Percentiles rank a stretch among this genome's conserved stretches.
Conservation (phyloP, 805 yeast genomes). For the Starmerella apis region DNA sequence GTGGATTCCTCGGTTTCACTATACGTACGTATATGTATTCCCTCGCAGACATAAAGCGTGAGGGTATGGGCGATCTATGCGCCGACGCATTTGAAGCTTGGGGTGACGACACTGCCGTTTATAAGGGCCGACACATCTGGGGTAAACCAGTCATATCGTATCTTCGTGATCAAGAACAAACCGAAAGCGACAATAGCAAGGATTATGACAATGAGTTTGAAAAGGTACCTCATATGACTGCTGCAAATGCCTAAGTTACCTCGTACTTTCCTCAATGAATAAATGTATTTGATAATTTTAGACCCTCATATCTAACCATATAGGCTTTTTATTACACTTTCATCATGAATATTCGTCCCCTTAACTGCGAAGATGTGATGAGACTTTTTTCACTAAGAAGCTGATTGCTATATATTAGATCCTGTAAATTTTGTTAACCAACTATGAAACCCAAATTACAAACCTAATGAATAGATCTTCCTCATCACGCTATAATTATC, state of each 20-base stretch:
- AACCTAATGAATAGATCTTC: too few relatives aligned
- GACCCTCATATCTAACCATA: too few relatives aligned
- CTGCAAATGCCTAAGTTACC: not conserved
- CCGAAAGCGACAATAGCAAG: not conserved
- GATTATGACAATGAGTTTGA: too few relatives aligned
- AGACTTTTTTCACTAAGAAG: too few relatives aligned
- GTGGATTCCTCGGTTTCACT: conserved; percentile 41
- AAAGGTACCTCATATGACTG: not conserved
- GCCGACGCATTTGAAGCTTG: conserved; percentile 55
- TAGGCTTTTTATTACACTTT: not conserved
- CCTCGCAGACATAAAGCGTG: conserved; percentile 38
- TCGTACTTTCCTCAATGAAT: too few relatives aligned
- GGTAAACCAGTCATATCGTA: conserved; percentile 32
- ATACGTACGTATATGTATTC: conserved; percentile 51
- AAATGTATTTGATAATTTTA: too few relatives aligned
- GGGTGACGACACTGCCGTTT: conserved; percentile 46
- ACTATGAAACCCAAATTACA: too few relatives aligned
- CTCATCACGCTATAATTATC: too few relatives aligned
- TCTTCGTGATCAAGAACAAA: not conserved
- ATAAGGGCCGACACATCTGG: conserved; percentile 59
- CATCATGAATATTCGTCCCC: not conserved
- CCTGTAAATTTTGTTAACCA: too few relatives aligned
- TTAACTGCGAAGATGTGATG: too few relatives aligned
- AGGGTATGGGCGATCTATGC: conserved; percentile 42
- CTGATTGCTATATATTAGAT: too few relatives aligned